Conservation (phyloP, 257 asterid species). For the Solanum microdontum region DNA sequence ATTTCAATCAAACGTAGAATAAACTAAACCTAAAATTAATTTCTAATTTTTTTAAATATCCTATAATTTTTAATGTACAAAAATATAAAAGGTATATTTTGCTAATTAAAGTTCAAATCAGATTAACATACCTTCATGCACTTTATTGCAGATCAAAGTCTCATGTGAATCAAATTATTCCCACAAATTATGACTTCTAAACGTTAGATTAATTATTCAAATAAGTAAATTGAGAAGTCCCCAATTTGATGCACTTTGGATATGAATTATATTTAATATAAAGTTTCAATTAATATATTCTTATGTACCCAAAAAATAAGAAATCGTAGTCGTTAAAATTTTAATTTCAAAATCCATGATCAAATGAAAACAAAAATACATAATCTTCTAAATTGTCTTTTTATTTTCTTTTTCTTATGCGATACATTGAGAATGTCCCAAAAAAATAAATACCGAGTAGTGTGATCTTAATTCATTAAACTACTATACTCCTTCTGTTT, state of each 20-base stretch:
- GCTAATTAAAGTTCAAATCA: neutral
- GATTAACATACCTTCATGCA: neutral
- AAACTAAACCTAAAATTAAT: neutral
- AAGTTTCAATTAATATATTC: neutral
- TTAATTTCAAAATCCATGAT: too few species aligned
- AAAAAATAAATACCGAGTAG: neutral
- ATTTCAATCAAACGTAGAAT: too few species aligned
- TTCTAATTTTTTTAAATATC: too few species aligned
- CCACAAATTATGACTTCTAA: neutral
- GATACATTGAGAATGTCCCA: neutral
- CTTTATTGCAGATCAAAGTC: neutral
- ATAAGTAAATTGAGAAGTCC: neutral
- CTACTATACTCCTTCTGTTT: neutral
- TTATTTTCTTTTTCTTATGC: neutral
- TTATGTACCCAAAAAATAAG: neutral
- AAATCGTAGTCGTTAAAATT: too few species aligned
- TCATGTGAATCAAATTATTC: too few species aligned
- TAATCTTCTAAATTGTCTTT: neutral
- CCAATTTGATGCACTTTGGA: neutral
- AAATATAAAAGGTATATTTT: neutral
- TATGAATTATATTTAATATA: too few species aligned
- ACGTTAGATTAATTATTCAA: neutral
- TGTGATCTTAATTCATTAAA: neutral
- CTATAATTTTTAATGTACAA: too few species aligned
- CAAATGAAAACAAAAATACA: too few species aligned